A percentile compares a stretch with the other conserved stretches of the same genome.
phyloP scores from a whole-genome alignment of 257 asterid genomes.

The Solanum boliviense region DNA sequence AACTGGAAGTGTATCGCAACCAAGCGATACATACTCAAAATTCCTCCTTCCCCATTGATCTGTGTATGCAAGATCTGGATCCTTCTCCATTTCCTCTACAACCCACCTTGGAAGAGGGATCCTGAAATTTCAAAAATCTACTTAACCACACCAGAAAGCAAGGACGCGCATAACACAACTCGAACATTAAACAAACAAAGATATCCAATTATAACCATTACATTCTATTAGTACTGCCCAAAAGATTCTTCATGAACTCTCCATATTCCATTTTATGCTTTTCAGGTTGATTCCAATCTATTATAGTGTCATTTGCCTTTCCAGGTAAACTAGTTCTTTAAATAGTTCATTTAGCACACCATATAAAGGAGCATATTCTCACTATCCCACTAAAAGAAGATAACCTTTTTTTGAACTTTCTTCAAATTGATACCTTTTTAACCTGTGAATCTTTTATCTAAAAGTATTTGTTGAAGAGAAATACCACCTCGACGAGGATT shows the following conservation, averaged over 20 bases:
- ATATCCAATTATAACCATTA: neutral
- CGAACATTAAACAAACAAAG: neutral
- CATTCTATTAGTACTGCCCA: neutral
- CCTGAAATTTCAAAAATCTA: slow-evolving; percentile 23
- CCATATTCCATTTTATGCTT: neutral
- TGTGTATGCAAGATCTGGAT: slow-evolving; percentile 87
- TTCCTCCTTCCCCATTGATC: slow-evolving; percentile 98
- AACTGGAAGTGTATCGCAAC: slow-evolving; percentile 76
- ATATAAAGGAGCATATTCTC: neutral
- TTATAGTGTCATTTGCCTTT: neutral
- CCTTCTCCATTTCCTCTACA: slow-evolving; percentile 72
- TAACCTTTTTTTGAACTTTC: neutral
- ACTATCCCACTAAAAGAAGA: neutral
- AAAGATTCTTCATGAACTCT: neutral
- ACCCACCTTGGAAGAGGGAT: slow-evolving; percentile 93
- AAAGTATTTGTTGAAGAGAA: neutral
- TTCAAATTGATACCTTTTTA: neutral
- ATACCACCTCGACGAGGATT: neutral
- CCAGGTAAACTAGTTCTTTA: neutral
- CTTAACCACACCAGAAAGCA: neutral
- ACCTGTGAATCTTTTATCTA: neutral
- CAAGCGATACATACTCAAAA: slow-evolving; percentile 79
- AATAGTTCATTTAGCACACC: neutral
- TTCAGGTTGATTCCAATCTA: neutral
- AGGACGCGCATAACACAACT: neutral